Conservation (phyloP, 257 asterid genomes). For the Solanum bulbocastanum region DNA sequence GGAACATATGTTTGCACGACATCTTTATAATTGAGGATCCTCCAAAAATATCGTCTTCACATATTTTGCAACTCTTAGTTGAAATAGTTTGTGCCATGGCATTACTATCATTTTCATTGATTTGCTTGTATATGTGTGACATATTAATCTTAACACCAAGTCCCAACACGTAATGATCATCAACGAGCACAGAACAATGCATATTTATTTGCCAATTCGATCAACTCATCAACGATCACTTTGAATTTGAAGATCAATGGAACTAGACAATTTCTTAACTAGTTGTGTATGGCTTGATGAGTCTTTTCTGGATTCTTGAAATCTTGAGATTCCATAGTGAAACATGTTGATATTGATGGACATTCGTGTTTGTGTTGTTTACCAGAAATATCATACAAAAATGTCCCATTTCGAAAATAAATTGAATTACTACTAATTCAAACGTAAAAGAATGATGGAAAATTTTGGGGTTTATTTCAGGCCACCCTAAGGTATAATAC, state of each 20-base stretch:
- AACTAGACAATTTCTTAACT: background rate
- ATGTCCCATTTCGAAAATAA: background rate
- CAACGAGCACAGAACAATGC: background rate
- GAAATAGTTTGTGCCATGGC: background rate
- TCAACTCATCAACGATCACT: background rate
- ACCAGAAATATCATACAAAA: background rate
- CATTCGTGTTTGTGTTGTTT: background rate
- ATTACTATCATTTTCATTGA: background rate
- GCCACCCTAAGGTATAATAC: background rate
- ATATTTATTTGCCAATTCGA: background rate
- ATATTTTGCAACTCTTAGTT: background rate
- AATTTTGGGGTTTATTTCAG: background rate
- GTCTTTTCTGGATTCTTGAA: background rate
- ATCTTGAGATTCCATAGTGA: background rate
- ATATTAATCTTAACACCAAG: background rate
- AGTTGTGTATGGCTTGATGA: no score
- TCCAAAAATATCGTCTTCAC: background rate
- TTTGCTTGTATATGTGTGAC: background rate
- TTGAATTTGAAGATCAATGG: background rate
- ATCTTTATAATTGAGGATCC: background rate
- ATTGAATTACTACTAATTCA: background rate
- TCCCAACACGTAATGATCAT: background rate
- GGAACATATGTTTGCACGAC: background rate
- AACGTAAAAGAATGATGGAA: background rate
- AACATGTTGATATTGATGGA: background rate